Evolutionary conservation across 495 filamentous ascomycete species (phyloP), one percentile per base, ranked within the genome.

Genomic region (Penicillium canariense): DNA sequence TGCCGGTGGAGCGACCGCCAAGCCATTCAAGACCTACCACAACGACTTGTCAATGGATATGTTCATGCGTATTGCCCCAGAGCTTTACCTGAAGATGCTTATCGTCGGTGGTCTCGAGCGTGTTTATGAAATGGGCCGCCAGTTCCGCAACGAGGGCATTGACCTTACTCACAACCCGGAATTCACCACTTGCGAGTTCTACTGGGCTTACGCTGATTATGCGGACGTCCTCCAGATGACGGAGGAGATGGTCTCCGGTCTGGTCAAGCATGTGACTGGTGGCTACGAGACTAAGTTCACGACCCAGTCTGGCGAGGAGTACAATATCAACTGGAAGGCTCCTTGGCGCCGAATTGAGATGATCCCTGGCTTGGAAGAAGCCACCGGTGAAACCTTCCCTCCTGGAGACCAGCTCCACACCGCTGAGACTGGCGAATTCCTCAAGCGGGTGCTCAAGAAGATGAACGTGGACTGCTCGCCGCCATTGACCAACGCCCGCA

Each of bases 121-220:
- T 59, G 92, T 97, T 9, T 97, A 94, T 71, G 94, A 99, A 65
- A 81, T 97, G 47, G 94, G 95, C 17, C 83, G 88, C 2, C 86
- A 90, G 56, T 96, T 97, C 81, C 79, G 94, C 54, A 99, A 97
- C 61, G 94, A 99, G 70, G 91, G 90, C 49, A 89, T 95, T 63
- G 94, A 99, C 74, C 77, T 95, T 48, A 97, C 94, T 12, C 95
- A 99, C 79, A 99, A 99, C 76, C 94, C 94, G 2, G 94, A 99
- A 65, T 99, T 97, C 78, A 97, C 95, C 10, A 92, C 91, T 11
- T 91, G 88, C 65, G 95, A 99, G 71, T 97, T 97, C 77, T 99
- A 99, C 73, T 85, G 84, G 84, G 94, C 94, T 12, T 97, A 92
- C 59, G 90, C 91, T 32, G 95, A 97, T 73, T 81, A 93, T 43